Evolutionary conservation across 2,329 filamentous ascomycete species (phyloP).

Genomic region (Talaromyces sp.): DNA sequence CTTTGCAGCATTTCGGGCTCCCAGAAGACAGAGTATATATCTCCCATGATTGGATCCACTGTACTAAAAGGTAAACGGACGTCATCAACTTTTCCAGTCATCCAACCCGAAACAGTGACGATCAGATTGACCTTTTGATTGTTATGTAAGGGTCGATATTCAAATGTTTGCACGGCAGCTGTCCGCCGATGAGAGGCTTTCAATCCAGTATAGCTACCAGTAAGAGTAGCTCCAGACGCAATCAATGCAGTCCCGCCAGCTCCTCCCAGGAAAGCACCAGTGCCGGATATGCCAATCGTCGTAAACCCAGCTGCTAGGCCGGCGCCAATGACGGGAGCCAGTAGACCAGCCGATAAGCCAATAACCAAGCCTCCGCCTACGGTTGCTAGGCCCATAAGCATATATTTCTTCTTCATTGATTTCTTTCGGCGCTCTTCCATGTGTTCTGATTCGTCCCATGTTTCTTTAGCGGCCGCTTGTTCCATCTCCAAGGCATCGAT

Average conservation of each 20-base stretch:
- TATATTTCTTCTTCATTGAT: constrained; percentile 75
- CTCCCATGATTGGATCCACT: constrained; percentile 95
- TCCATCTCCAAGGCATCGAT: constrained; percentile 98
- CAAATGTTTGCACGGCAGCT: constrained; percentile 90
- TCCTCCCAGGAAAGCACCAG: constrained; percentile 81
- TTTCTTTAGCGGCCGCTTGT: constrained; percentile 87
- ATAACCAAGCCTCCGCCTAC: constrained; percentile 94
- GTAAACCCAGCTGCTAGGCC: constrained; percentile 92
- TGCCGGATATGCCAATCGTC: constrained; percentile 87
- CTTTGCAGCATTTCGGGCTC: constrained; percentile 96
- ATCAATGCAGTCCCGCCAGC: constrained; percentile 91
- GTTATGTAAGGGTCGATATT: constrained; percentile 94
- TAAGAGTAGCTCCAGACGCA: constrained; percentile 80
- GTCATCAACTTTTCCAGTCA: constrained; percentile 96
- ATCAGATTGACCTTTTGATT: constrained; percentile 97
- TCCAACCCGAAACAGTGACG: constrained; percentile 93
- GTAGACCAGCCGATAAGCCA: constrained; percentile 82
- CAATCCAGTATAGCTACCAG: constrained; percentile 80
- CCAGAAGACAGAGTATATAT: constrained; percentile 95
- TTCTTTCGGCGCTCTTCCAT: constrained; percentile 80
- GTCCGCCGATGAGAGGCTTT: constrained; percentile 82
- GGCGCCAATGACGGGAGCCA: constrained; percentile 90
- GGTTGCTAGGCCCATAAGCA: constrained; percentile 95
- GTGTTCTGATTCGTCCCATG: constrained; percentile 95
- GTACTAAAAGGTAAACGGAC: constrained; percentile 94